Evolutionary conservation across 805 yeast species (phyloP), one percentile per base, ranked within the genome.

Genomic region (Metschnikowia proteae): DNA sequence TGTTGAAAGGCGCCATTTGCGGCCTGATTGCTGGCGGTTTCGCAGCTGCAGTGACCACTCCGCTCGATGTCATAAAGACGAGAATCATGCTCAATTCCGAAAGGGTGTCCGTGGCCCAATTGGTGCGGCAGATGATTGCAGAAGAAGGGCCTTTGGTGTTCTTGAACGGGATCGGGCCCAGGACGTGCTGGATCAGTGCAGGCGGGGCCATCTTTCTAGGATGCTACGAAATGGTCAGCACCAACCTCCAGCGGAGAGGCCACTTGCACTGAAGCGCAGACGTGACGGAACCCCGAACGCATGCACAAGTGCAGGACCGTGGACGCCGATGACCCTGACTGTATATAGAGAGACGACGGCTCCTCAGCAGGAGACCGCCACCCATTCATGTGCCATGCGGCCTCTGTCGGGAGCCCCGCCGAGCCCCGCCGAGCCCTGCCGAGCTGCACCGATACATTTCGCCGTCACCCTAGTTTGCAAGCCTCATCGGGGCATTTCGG

Each of bases 191-290:
- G 99, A 92, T 94, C 49, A 84, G 96, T 69, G 94, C 96, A 4
- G 99, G 99, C 22, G 99, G 99, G 28, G 97, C 98, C 13, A 90
- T 95, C 13, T 94, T 95, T 71, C 73, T 94, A 48, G 99, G 99
- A 4, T 88, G 88, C 47, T 94, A 94, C 62, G 99, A 95, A 67
- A 66, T 83, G 23, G 85, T 81, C 8, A 75, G 73, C 53, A 61
- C 74, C 7, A 53, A 62, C n/a, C 36, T 40, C 26, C 43, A 40
- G 27, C 11, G 31, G 22, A 13, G 11, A 8, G 38, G 38, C 7
- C 38, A 22, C n/a, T 9, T 30, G 6, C 6, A 30, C n/a, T 10
- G 6, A 11, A 30, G 32, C 2, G 32, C 32, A 32, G 35, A n/a
- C 8, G 22, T 4, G 35, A n/a, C 13, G 8, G 35, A 4, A 32